These are phyloP conservation scores for Garcileccinum viscosum DNA, from an alignment of 1,284 basidiomycete genomes.

Conservation along the genomic window DNA sequence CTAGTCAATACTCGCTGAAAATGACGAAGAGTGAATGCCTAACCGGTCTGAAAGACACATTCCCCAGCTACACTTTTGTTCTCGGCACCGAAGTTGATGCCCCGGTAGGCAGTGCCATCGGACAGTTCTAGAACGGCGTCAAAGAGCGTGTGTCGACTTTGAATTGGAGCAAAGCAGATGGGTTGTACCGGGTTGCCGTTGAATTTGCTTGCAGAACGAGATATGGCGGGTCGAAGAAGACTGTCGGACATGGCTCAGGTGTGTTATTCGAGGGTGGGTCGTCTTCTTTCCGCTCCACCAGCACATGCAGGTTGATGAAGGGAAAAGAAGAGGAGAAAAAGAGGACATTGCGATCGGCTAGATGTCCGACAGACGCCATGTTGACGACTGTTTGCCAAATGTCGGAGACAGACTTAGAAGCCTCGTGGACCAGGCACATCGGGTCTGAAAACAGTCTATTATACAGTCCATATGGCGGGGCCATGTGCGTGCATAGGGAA, in stretches of 20 bases:
- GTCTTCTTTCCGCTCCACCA: slow-evolving; percentile 66
- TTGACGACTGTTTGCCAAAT: slow-evolving; percentile 36
- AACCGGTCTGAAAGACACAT: slow-evolving; percentile 99
- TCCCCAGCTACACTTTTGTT: slow-evolving; percentile 94
- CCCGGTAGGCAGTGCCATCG: slow-evolving; percentile 89
- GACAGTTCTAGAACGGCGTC: slow-evolving; percentile 88
- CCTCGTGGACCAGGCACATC: too few species aligned
- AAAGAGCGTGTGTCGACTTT: slow-evolving; percentile 28
- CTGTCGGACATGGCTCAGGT: slow-evolving; percentile 30
- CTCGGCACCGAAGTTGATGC: slow-evolving; percentile 93
- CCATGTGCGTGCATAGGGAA: background rate
- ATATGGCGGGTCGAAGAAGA: slow-evolving; percentile 51
- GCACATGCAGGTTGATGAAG: slow-evolving; percentile 45
- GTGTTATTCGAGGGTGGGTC: slow-evolving; percentile 25
- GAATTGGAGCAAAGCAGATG: slow-evolving; percentile 51
- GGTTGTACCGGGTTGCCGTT: slow-evolving; percentile 57
- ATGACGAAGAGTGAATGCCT: slow-evolving; percentile 40
- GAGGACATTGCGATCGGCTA: slow-evolving; percentile 15
- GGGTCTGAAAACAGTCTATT: background rate
- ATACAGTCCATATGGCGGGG: background rate
- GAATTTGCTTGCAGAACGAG: slow-evolving; percentile 50
- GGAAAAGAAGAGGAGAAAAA: slow-evolving; percentile 48
- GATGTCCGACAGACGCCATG: slow-evolving; percentile 16
- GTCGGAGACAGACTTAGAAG: background rate
- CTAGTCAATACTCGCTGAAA: slow-evolving; percentile 13